Percentiles rank a stretch among this genome's conserved stretches.
phyloP scores from a whole-genome alignment of 768 basidiomycete species.

The Amyloporia xantha region DNA sequence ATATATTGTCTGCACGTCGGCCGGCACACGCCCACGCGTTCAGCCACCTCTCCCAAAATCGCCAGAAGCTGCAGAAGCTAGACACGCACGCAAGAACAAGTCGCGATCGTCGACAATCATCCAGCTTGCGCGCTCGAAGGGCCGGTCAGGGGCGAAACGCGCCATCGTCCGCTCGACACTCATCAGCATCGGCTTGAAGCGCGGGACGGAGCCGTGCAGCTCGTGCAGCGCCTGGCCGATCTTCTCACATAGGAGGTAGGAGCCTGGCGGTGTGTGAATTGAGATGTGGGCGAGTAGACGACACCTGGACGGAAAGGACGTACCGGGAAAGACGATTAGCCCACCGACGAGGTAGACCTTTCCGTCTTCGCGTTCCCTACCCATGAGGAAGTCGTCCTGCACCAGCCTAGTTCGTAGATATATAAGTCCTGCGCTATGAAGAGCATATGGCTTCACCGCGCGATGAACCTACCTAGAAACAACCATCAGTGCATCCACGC shows the following conservation, averaged over 20 bases:
- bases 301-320: background rate
- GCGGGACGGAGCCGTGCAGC: conserved; percentile 25
- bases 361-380: conserved; percentile 26
- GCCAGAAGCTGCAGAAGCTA: background rate
- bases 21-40: background rate
- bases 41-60: background rate
- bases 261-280: conserved; percentile 16
- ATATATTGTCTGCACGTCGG: conserved; percentile 18
- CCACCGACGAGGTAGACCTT: conserved; percentile 31
- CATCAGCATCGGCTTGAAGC: conserved; percentile 30
- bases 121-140: conserved; percentile 32
- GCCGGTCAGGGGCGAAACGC: conserved; percentile 26
- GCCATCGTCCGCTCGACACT: conserved; percentile 32
- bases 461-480: conserved; percentile 19
- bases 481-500: conserved; percentile 23
- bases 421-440: background rate
- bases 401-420: conserved; percentile 19
- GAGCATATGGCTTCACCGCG: no score
- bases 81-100: conserved; percentile 21
- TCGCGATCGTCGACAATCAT: conserved; percentile 28
- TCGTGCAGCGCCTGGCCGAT: conserved; percentile 24
- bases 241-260: conserved; percentile 27
- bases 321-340: conserved; percentile 27
- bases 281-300: background rate
- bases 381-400: conserved; percentile 32